Conservation (phyloP, 2,329 filamentous ascomycete genomes). For the Coniochaeta ligniaria region DNA sequence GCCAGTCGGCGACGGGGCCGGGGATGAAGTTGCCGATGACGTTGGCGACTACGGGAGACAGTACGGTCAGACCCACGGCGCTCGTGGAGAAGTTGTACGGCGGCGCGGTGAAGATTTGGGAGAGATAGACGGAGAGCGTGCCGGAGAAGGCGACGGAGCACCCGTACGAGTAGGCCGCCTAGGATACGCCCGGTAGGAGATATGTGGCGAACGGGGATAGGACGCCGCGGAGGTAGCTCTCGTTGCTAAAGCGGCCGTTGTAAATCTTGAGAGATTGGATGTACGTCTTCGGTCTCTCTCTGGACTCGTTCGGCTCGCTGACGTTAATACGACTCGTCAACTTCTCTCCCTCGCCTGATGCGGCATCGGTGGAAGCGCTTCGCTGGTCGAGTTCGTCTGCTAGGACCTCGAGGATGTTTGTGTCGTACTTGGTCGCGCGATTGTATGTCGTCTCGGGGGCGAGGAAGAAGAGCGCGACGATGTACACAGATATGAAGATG, state of each 20-base stretch:
- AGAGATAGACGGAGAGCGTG: conserved; percentile 14
- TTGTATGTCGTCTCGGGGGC: not conserved
- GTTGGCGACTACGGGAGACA: conserved; percentile 28
- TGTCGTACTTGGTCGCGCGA: too few relatives aligned
- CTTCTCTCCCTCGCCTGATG: too few relatives aligned
- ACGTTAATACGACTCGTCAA: too few relatives aligned
- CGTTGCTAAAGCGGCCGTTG: not conserved
- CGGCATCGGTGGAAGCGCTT: not conserved
- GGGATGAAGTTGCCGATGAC: conserved; percentile 24
- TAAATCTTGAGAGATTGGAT: not conserved
- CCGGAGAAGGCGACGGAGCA: not conserved
- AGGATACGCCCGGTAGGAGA: not conserved
- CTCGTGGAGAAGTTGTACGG: conserved; percentile 29
- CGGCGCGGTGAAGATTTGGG: conserved; percentile 32
- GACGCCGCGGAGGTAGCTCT: not conserved
- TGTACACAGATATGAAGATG: too few relatives aligned
- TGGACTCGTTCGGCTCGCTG: too few relatives aligned
- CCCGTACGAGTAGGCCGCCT: not conserved
- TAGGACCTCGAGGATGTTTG: too few relatives aligned
- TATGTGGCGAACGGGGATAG: not conserved
- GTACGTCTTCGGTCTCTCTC: not conserved
- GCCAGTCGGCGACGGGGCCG: conserved; percentile 23
- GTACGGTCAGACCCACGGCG: conserved; percentile 26
- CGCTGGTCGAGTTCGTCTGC: too few relatives aligned
- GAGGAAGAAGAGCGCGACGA: not conserved